Percentiles rank a stretch among this genome's conserved stretches.
phyloP scores from a whole-genome alignment of 164 flowering plant genomes.

The Saururus chinensis region DNA sequence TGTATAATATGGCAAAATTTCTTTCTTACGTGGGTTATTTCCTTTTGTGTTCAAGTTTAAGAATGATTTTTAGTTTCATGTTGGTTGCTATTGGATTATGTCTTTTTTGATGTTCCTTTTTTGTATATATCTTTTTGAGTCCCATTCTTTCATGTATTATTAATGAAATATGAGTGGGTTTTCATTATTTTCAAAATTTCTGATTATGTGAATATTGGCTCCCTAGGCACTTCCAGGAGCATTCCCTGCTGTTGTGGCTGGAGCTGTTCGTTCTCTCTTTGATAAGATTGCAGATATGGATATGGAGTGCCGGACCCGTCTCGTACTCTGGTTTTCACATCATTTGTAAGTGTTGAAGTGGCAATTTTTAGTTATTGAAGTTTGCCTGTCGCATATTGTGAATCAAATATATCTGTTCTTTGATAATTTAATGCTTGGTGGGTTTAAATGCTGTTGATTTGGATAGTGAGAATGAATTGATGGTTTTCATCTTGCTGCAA shows the following conservation, averaged over 20 bases:
- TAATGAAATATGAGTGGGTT: not conserved
- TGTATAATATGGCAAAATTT: too few relatives aligned
- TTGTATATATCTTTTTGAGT: too few relatives aligned
- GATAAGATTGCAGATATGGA: slow-evolving; percentile 87
- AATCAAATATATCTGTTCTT: too few relatives aligned
- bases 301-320: slow-evolving; percentile 91
- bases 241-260: slow-evolving; percentile 94
- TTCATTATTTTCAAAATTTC: slow-evolving; percentile 3
- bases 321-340: slow-evolving; percentile 98
- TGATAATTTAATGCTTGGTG: too few relatives aligned
- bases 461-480: too few relatives aligned
- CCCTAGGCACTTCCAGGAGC: slow-evolving; percentile 99
- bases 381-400: not conserved
- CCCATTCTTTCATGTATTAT: not conserved
- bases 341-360: slow-evolving; percentile 62
- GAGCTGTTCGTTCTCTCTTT: slow-evolving; percentile 95
- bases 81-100: not conserved
- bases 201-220: slow-evolving; percentile 1
- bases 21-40: too few relatives aligned
- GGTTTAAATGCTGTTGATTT: too few relatives aligned
- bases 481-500: too few relatives aligned
- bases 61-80: too few relatives aligned
- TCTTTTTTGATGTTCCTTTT: not conserved
- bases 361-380: not conserved
- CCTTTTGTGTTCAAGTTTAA: too few relatives aligned